These are phyloP conservation scores for Boletus sp. DNA, from an alignment of 768 basidiomycete species.

Conservation along the genomic window DNA sequence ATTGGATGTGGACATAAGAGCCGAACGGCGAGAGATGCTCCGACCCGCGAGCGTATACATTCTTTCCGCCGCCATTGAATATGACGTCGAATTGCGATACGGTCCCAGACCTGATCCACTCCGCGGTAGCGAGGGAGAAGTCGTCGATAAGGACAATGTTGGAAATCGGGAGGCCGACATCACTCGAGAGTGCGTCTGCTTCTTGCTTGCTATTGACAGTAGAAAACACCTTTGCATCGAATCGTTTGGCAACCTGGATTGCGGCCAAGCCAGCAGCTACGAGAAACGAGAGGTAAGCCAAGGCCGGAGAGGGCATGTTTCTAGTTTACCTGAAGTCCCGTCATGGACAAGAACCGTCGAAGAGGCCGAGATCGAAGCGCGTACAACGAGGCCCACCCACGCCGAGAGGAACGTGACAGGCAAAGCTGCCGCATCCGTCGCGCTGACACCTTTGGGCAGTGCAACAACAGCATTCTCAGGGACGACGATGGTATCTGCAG, in stretches of 20 bases:
- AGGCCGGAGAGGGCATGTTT: neutral
- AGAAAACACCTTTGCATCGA: conserved; percentile 17
- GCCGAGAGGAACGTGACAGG: conserved; percentile 23
- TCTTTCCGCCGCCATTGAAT: conserved; percentile 21
- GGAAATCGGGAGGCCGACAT: conserved; percentile 6
- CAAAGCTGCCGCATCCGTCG: conserved; percentile 21
- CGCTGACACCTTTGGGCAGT: conserved; percentile 13
- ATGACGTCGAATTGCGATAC: conserved; percentile 22
- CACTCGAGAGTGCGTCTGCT: conserved; percentile 12
- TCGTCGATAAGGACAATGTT: conserved; percentile 13
- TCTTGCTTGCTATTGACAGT: conserved; percentile 20
- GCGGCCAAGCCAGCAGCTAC: conserved; percentile 25
- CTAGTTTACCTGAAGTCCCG: conserved; percentile 22
- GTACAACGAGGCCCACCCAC: conserved; percentile 26
- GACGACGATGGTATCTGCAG: conserved; percentile 15
- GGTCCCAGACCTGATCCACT: conserved; percentile 15
- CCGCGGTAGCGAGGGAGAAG: conserved; percentile 1
- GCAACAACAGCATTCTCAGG: conserved; percentile 8
- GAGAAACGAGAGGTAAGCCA: neutral
- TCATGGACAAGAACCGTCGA: conserved; percentile 28
- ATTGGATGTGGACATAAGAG: conserved; percentile 24
- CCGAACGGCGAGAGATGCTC: conserved; percentile 26
- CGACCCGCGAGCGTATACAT: conserved; percentile 11
- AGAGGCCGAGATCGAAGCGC: conserved; percentile 16
- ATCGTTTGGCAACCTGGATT: conserved; percentile 25